Conservation (phyloP, 2,329 filamentous ascomycete species). For the Fusarium nanum region DNA sequence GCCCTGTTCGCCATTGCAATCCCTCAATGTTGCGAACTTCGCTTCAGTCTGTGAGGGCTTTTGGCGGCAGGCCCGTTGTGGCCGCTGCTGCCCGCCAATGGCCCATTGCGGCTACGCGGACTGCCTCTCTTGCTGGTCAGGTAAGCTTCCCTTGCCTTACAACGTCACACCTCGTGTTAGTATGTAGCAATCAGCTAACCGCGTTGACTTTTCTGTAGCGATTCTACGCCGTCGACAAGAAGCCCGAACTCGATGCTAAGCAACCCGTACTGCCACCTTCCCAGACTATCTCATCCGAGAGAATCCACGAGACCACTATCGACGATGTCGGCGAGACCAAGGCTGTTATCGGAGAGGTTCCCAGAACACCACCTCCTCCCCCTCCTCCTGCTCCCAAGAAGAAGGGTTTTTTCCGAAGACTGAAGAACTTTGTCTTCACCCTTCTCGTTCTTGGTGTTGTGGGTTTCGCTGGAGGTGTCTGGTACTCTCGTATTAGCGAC, state of each 20-base stretch:
- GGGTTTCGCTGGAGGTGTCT: slow-evolving; percentile 88
- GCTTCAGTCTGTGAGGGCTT: slow-evolving; percentile 71
- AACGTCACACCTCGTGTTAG: slow-evolving; percentile 49
- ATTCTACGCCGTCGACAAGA: slow-evolving; percentile 67
- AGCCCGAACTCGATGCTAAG: slow-evolving; percentile 62
- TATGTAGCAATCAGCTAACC: slow-evolving; percentile 49
- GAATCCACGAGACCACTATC: slow-evolving; percentile 55
- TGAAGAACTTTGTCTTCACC: slow-evolving; percentile 82
- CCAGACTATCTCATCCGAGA: slow-evolving; percentile 63
- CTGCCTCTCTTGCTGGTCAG: slow-evolving; percentile 47
- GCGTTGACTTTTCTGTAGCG: slow-evolving; percentile 56
- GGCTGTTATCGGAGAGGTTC: slow-evolving; percentile 53
- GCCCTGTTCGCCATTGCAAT: slow-evolving; percentile 59
- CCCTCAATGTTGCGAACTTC: slow-evolving; percentile 76
- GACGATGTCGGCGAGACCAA: slow-evolving; percentile 54
- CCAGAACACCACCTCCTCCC: slow-evolving; percentile 48
- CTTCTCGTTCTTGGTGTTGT: slow-evolving; percentile 80
- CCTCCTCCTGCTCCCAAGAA: slow-evolving; percentile 57
- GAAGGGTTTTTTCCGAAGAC: slow-evolving; percentile 76
- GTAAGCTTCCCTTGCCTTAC: slow-evolving; percentile 52
- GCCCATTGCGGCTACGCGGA: slow-evolving; percentile 57
- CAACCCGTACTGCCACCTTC: slow-evolving; percentile 65
- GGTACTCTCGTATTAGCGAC: slow-evolving; percentile 92
- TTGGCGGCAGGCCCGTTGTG: slow-evolving; percentile 66
- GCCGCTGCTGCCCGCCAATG: slow-evolving; percentile 69